Evolutionary conservation across 2,329 filamentous ascomycete genomes (phyloP).

Genomic region (Colletotrichum liriopes): DNA sequence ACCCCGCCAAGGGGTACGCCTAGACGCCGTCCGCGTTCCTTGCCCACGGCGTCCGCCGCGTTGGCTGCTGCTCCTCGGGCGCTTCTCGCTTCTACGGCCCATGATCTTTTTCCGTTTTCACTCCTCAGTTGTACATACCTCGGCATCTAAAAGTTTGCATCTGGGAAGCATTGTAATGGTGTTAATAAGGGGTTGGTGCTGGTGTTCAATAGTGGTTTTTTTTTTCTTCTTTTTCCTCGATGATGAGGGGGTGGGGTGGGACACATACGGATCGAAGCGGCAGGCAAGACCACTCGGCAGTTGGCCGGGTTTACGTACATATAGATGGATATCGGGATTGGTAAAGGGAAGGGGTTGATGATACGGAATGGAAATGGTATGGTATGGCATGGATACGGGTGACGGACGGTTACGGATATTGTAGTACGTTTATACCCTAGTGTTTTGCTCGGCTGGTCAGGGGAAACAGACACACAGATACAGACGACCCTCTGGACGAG

Average conservation of each 20-base stretch:
- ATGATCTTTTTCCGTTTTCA: neutral
- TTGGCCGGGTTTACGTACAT: neutral
- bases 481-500: conserved; percentile 1
- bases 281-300: neutral
- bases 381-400: neutral
- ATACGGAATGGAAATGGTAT: too few relatives aligned
- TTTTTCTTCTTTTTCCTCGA: neutral
- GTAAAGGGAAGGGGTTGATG: neutral
- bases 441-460: conserved; percentile 32
- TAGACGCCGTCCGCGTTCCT: conserved; percentile 38
- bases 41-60: neutral
- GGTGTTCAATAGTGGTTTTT: neutral
- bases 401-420: conserved; percentile 9
- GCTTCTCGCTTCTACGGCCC: neutral
- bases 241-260: neutral
- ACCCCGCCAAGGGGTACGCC: conserved; percentile 57
- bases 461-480: conserved; percentile 4
- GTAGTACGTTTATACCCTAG: conserved; percentile 39
- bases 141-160: neutral
- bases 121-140: conserved; percentile 29
- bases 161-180: conserved; percentile 18
- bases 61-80: conserved; percentile 8
- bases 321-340: neutral
- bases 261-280: neutral
- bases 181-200: conserved; percentile 9